A percentile compares a stretch with the other conserved stretches of the same genome.
Conservation (phyloP, 2,329 filamentous ascomycete species). For the Fusarium solani-melongenae region DNA sequence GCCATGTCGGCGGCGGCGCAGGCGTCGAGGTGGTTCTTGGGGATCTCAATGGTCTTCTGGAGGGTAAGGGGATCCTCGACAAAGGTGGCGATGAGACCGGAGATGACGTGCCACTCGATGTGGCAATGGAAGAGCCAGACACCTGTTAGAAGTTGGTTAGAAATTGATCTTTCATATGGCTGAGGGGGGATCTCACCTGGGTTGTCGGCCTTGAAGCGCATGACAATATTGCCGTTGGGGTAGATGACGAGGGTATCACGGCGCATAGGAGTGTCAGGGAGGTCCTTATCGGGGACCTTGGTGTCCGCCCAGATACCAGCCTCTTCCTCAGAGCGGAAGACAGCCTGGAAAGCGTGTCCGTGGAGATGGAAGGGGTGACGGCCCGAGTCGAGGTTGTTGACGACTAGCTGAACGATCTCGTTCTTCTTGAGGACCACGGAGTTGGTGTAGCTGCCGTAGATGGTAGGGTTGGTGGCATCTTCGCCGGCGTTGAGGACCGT, state of each 20-base stretch:
- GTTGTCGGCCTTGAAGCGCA: conserved; percentile 75
- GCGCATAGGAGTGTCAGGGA: conserved; percentile 69
- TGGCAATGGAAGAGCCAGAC: conserved; percentile 84
- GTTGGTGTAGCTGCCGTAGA: conserved; percentile 76
- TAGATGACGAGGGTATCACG: conserved; percentile 76
- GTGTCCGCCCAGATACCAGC: conserved; percentile 64
- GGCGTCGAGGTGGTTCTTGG: conserved; percentile 65
- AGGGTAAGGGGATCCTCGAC: conserved; percentile 72
- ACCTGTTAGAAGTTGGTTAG: conserved; percentile 45
- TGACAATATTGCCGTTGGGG: conserved; percentile 75
- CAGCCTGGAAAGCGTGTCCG: conserved; percentile 78
- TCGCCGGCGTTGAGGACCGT: conserved; percentile 75
- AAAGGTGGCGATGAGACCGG: conserved; percentile 73
- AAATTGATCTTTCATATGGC: background rate
- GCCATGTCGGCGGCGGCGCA: conserved; percentile 66
- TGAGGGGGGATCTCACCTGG: conserved; percentile 57
- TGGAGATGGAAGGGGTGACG: conserved; percentile 85
- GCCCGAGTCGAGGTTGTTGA: conserved; percentile 79
- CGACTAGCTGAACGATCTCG: conserved; percentile 75
- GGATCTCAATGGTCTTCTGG: conserved; percentile 70
- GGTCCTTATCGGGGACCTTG: conserved; percentile 53
- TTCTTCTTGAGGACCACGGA: conserved; percentile 75
- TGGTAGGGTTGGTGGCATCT: conserved; percentile 63
- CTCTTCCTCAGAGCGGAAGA: conserved; percentile 70
- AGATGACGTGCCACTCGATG: conserved; percentile 80